Evolutionary conservation across 2,329 filamentous ascomycete species (phyloP), one percentile per base, ranked within the genome.

Genomic region (Helotiales sp.): DNA sequence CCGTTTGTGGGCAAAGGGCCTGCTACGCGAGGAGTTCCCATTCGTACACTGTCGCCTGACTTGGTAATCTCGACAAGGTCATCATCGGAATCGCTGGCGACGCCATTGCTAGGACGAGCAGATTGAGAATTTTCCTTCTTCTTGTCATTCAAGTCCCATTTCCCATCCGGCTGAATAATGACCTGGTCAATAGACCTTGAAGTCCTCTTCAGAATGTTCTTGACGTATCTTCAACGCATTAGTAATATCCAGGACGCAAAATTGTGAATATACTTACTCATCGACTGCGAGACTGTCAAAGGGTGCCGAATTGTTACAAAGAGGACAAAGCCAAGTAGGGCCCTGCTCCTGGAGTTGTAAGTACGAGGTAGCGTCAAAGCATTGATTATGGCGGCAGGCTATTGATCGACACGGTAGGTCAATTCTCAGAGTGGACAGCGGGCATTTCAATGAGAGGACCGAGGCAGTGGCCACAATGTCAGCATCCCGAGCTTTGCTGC

Each of bases 341-440:
- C 93, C 95, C 81, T 99, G 96, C 77, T 98, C 93, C 77, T 98
- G 95, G 30, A 99, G 82, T 74, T 97, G 93, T 22, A 99, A 84
- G 77, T 97, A 99, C 1, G 93, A 96, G 2, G 88, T 90, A 2
- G 92, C 95, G 78, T 99, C 96, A 73, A 98, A 99, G 77, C 96
- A 99, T 77, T 97, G 93, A 28, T 96, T 92, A 78, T 99, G 96
- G 2, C 87, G 90, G 80, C 96, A 99, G 37, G 89, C 81, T 2
- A 88, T 85, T 3, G 92, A 92, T 37, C 96, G 89, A 73, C 93
- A 93, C 0, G 96, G 96, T 17, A 92, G 84, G 8, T 86, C 85
- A 40, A 99, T 91, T 67, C 94, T 87, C 78, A 93, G 87, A 40
- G 93, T 97, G 2, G 93, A 96, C 34, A 98, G 83, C 0, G 96